phyloP scores from a whole-genome alignment of 768 basidiomycete genomes.

The Lentinula sp. region DNA sequence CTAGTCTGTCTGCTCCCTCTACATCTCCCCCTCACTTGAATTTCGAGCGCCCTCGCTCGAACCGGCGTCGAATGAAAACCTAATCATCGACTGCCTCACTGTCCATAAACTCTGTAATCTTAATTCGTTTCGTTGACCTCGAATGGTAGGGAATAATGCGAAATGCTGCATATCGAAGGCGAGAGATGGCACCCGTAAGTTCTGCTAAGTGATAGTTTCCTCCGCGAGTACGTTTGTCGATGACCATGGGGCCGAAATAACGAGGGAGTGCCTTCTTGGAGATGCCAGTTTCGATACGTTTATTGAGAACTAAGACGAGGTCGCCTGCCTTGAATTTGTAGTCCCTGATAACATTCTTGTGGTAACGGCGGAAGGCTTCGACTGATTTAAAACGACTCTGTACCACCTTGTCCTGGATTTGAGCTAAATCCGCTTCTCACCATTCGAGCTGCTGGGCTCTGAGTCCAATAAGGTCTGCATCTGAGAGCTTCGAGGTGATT shows the following conservation, averaged over 20 bases:
- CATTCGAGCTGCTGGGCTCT: too few species aligned
- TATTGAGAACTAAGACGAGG: slow-evolving; percentile 16
- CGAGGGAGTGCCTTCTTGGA: slow-evolving; percentile 9
- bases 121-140: background rate
- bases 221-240: slow-evolving; percentile 8
- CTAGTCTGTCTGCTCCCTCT: too few species aligned
- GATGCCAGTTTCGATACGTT: slow-evolving; percentile 11
- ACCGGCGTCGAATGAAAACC: too few species aligned
- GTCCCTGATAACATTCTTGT: slow-evolving; percentile 1
- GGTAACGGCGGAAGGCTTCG: background rate
- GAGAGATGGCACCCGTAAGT: background rate
- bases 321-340: background rate
- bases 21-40: too few species aligned
- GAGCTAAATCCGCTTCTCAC: background rate
- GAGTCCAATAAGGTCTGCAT: background rate
- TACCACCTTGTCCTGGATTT: background rate
- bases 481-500: slow-evolving; percentile 13
- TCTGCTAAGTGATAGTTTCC: background rate
- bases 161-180: background rate
- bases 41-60: too few species aligned
- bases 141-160: slow-evolving; percentile 1
- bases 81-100: too few species aligned
- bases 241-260: slow-evolving; percentile 17
- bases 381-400: background rate
- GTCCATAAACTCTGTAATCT: background rate